Conservation (phyloP, 1,139 yeast species). For the Torulaspora globosa region DNA sequence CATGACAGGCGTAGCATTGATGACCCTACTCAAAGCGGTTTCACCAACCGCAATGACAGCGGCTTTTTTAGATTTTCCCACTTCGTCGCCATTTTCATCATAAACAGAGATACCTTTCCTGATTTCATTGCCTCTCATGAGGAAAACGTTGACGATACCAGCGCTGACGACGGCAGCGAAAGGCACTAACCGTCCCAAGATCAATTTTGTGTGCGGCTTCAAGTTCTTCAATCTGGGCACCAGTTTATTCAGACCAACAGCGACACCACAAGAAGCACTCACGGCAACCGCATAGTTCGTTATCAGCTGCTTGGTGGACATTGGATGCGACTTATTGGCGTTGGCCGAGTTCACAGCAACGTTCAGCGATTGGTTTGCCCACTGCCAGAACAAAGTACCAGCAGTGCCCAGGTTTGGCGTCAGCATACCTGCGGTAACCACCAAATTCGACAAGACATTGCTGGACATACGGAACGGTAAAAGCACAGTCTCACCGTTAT, state of each 20-base stretch:
- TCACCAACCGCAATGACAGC: conserved; percentile 93
- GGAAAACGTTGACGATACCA: conserved; percentile 86
- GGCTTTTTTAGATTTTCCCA: conserved; percentile 81
- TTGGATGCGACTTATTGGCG: conserved; percentile 90
- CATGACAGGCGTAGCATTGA: conserved; percentile 96
- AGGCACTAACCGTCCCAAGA: conserved; percentile 84
- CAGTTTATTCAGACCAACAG: conserved; percentile 81
- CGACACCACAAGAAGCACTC: conserved; percentile 90
- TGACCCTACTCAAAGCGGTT: conserved; percentile 90
- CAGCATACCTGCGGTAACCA: conserved; percentile 95
- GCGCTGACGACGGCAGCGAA: conserved; percentile 98
- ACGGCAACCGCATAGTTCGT: conserved; percentile 85
- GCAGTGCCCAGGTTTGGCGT: conserved; percentile 87
- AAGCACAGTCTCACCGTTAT: conserved; percentile 87
- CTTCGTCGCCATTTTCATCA: conserved; percentile 58
- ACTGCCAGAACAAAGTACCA: conserved; percentile 95
- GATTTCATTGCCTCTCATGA: conserved; percentile 94
- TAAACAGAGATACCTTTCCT: conserved; percentile 77
- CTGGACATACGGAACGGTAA: conserved; percentile 96
- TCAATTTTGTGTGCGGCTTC: conserved; percentile 61
- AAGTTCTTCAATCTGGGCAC: conserved; percentile 76
- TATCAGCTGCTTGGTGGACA: conserved; percentile 69
- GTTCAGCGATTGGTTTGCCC: conserved; percentile 91
- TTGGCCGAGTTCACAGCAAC: conserved; percentile 96
- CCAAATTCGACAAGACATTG: conserved; percentile 85